Base-by-base conservation (phyloP, 2,329 filamentous ascomycete species). In the Colletotrichum theobromicola region DNA sequence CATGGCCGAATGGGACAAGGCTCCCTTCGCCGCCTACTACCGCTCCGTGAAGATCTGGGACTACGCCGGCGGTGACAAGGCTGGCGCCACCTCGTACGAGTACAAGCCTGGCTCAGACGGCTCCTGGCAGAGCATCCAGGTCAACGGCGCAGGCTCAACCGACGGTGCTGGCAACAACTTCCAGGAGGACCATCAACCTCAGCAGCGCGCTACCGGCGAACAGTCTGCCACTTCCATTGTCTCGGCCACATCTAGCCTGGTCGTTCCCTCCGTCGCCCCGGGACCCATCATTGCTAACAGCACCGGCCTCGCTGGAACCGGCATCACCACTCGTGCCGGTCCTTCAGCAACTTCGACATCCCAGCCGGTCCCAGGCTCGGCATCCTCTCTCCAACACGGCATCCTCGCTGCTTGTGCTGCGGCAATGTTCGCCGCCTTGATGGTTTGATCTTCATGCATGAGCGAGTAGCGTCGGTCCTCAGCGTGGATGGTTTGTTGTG, bases 281-380 rank as follows among this genome's bases (percentile, higher is more conserved):
- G 65, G 67, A 34, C 67, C 13, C 53, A 42, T 55, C 42, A 21
- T 50, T 50, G 42, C 42, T 50, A 50, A 50, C 42, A 50, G 42
- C 16, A 24, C 70, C 15, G 63, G 32, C 37, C 24, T 66, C n/a
- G 24, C 34, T 34, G 50, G 74, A 67, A 74, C 78, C 9, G 69
- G 71, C 50, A 75, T 75, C 3, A 77, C 81, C 67, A 53, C 78
- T 62, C 78, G 62, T 76, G 80, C 75, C 76, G 87, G 87, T 80
- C 50, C 64, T 21, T 50, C 42, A 16, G n/a, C 34, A 8, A 46
- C 28, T 32, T 61, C 30, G 57, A 32, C 46, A 5, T 57, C 46
- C n/a, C 18, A 24, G 5, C 26, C 62, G 15, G 55, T 68, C 1
- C 37, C 67, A 1, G 62, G 53, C 7, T 69, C 61, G 4, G 70